Base-by-base conservation (phyloP, 345 rosid species). In the Murraya koenigii region DNA sequence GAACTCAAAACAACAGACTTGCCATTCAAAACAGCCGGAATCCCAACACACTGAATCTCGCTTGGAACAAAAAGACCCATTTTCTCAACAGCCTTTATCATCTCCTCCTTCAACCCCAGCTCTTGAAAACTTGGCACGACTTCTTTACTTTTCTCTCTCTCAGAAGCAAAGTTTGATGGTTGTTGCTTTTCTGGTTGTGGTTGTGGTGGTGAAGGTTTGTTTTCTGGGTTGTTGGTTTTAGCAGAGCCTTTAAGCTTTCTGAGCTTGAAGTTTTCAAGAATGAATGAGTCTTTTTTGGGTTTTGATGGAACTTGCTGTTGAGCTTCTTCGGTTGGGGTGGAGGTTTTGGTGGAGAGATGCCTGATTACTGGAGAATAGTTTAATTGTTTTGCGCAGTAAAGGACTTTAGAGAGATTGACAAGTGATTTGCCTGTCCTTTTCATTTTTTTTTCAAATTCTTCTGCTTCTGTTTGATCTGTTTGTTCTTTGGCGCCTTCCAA, bases 1-100 rank as follows among this genome's bases (percentile, higher is more conserved):
- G 90, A 91, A 23, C 89, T 92, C 85, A 91, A 86, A 39, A 88
- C 89, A 41, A 89, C 85, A 80, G 83, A 86, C 80, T 80, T 87
- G 44, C 90, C 87, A 39, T 88, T 92, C 86, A 91, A 75, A 36
- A 88, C 71, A 67, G 92, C 86, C 73, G 92, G 93, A 47, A 91
- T 85, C 33, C 89, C 91, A 81, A 88, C 81, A 69, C 93, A 83
- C 80, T 91, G 95, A 79, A 91, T 89, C 86, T 91, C 92, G 41
- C 88, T 84, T 39, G 93, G 95, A 75, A 85, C 90, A 77, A 84
- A 84, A 74, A 88, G 84, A 19, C 80, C 87, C 88, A 75, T 76
- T 82, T 89, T 91, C 66, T 77, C 81, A 56, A 81, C 84, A 77
- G 84, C 85, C 32, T 77, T 80, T 81, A 89, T 78, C 28, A 89